A percentile compares a stretch with the other conserved stretches of the same genome.
Conservation (phyloP, 2,329 filamentous ascomycete species). For the Arthroderma uncinatum region DNA sequence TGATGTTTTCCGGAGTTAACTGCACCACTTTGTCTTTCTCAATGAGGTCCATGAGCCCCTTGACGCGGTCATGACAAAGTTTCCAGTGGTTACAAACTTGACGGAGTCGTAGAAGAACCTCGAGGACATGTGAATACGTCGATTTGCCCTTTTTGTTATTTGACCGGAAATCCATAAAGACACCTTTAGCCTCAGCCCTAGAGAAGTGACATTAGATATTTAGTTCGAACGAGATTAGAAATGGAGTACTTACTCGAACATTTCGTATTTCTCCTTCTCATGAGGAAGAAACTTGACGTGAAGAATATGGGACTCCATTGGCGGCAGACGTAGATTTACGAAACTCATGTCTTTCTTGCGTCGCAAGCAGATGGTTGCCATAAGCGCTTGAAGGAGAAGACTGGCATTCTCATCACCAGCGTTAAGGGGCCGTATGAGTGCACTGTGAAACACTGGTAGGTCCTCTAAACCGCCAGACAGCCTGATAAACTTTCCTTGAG, state of each 20-base stretch:
- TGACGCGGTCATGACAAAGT: conserved; percentile 63
- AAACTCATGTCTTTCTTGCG: conserved; percentile 83
- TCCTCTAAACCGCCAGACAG: conserved; percentile 66
- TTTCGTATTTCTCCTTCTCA: conserved; percentile 67
- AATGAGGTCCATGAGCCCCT: conserved; percentile 57
- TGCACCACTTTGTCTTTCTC: conserved; percentile 56
- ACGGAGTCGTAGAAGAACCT: conserved; percentile 68
- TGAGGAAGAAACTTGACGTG: conserved; percentile 60
- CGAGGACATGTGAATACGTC: conserved; percentile 63
- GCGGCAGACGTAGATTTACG: conserved; percentile 66
- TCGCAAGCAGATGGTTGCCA: conserved; percentile 69
- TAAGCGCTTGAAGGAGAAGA: conserved; percentile 59
- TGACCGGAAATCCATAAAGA: conserved; percentile 49
- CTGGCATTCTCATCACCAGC: conserved; percentile 48
- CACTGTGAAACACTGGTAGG: conserved; percentile 59
- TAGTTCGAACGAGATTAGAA: conserved; percentile 14
- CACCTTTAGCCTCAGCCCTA: conserved; percentile 62
- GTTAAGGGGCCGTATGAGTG: conserved; percentile 58
- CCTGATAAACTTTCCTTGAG: conserved; percentile 63
- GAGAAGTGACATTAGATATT: conserved; percentile 1
- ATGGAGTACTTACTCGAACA: conserved; percentile 46
- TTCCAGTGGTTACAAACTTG: conserved; percentile 87
- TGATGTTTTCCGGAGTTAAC: conserved; percentile 60
- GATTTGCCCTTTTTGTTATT: conserved; percentile 38
- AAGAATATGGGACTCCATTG: conserved; percentile 67